Evolutionary conservation across 2,329 filamentous ascomycete genomes (phyloP).

Genomic region (Diaporthe caulivora): DNA sequence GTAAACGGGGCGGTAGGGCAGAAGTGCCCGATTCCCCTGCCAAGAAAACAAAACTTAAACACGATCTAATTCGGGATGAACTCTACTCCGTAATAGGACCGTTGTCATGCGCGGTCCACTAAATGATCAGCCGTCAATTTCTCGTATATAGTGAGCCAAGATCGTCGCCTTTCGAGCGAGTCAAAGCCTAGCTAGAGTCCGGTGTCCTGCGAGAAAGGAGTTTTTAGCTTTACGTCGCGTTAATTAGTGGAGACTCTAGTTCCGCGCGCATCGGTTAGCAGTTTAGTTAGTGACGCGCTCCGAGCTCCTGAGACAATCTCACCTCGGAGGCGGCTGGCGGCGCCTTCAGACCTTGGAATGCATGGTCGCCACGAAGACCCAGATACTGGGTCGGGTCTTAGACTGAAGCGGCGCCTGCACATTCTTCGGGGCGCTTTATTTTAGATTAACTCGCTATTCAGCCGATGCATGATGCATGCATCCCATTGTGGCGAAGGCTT

Average conservation of each 20-base stretch:
- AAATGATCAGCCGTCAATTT: conserved; percentile 16
- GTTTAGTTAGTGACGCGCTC: too few species aligned
- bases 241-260: neutral
- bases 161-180: conserved; percentile 13
- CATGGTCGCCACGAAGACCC: neutral
- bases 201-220: neutral
- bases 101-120: conserved; percentile 10
- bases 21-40: conserved; percentile 22
- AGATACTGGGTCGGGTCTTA: neutral
- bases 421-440: neutral
- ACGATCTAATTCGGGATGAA: conserved; percentile 31
- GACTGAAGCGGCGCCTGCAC: too few species aligned
- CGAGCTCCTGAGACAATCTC: neutral
- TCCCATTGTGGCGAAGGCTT: neutral
- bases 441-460: neutral
- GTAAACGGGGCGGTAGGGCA: neutral
- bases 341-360: neutral
- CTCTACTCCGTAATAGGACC: neutral
- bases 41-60: conserved; percentile 14
- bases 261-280: neutral
- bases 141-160: conserved; percentile 29
- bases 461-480: neutral
- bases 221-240: neutral
- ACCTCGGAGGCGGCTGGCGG: too few species aligned
- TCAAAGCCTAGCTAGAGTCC: neutral